Percentiles rank a stretch among this genome's conserved stretches.
Conservation (phyloP, 495 filamentous ascomycete genomes). For the Aspergillus saccharolyticus region DNA sequence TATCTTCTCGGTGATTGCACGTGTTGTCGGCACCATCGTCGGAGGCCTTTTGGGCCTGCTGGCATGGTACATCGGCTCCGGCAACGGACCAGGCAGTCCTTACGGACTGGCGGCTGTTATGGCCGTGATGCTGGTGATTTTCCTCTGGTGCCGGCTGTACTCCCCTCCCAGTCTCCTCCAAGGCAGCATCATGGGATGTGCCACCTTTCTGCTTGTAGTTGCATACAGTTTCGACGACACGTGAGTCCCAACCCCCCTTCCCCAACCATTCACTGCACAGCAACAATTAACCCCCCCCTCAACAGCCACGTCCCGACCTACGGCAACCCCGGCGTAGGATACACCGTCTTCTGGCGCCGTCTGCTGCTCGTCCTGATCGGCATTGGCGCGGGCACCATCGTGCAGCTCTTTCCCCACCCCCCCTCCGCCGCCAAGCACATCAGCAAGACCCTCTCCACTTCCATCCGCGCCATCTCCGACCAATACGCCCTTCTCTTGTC, state of each 20-base stretch:
- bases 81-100: slow-evolving; percentile 35
- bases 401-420: slow-evolving; percentile 41
- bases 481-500: slow-evolving; percentile 44
- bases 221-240: slow-evolving; percentile 38
- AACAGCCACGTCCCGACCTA: slow-evolving; percentile 33
- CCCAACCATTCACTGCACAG: neutral
- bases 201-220: slow-evolving; percentile 38
- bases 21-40: slow-evolving; percentile 31
- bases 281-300: no score
- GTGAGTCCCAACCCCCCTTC: slow-evolving; percentile 8
- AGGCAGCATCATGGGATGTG: slow-evolving; percentile 35
- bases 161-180: slow-evolving; percentile 26
- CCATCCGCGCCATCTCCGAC: slow-evolving; percentile 35
- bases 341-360: slow-evolving; percentile 43
- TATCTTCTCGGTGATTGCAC: slow-evolving; percentile 30
- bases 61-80: slow-evolving; percentile 46
- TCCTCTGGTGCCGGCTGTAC: slow-evolving; percentile 39
- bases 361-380: slow-evolving; percentile 40
- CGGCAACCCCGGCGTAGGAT: slow-evolving; percentile 40
- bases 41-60: slow-evolving; percentile 38
- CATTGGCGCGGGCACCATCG: slow-evolving; percentile 31
- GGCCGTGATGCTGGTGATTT: slow-evolving; percentile 28
- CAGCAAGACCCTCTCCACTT: slow-evolving; percentile 36
- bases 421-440: slow-evolving; percentile 40
- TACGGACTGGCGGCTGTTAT: slow-evolving; percentile 37